Base-by-base conservation (phyloP, 768 basidiomycete genomes). In the Crepidotus variabilis region DNA sequence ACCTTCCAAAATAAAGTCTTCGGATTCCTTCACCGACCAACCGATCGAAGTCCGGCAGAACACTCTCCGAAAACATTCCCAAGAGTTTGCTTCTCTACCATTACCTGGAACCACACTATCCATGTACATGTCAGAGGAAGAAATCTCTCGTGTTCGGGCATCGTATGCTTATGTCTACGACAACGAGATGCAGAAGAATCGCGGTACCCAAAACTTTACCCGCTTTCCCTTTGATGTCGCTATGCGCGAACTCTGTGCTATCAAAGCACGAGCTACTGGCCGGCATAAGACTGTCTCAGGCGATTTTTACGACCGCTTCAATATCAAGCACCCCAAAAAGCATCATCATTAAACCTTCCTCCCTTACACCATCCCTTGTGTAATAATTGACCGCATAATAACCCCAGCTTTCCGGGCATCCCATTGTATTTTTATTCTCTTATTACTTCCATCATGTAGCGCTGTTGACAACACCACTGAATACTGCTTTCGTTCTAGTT, bases 161-260 rank as follows among this genome's bases (percentile, higher is more conserved):
- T 85, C 85, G 13, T 86, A 78, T 61, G 84, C 83, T 0, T 86
- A 85, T 62, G 39, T 65, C 9, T 71, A 71, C 51, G 76, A 77
- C 53, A 65, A 49, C 22, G 63, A 72, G 35, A 51, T 58, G 47
- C 53, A 58, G 11, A 60, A 58, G 21, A 51, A 23, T 2, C 22
- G 16, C 22, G 35, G 20, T 14, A 50, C 22, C 2, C 52, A 39
- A 2, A 60, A 63, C 13, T 75, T 65, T 60, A 67, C 71, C 9
- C 68, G 75, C 16, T 77, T 76, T 51, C 75, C 76, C 5, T 77
- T 71, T 63, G 74, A 84, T 62, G 74, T 86, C 32, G 80, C 83
- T 1, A 77, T 81, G 69, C 71, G 82, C 6, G 76, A 78, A 52
- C 69, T 87, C 14, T 73, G 81, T 51, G 62, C 63, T 20, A 83